Base-by-base conservation (phyloP, 208 protist species). In the Trypanosoma vivax region DNA sequence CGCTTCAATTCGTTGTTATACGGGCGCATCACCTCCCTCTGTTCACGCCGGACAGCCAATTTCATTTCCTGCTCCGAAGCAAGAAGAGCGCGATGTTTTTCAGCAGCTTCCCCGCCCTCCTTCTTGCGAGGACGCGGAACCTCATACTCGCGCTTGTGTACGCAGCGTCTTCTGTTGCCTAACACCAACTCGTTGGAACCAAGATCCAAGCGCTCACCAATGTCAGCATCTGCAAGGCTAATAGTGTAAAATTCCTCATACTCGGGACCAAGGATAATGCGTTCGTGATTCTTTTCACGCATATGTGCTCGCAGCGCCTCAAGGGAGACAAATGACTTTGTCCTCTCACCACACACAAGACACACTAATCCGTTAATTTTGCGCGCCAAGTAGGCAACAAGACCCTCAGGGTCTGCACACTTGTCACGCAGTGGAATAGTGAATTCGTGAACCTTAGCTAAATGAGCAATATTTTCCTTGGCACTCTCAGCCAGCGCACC, bases 311-410 rank as follows among this genome's bases (percentile, higher is more conserved):
- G 72, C 34, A 95, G 69, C 3, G 84, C 81, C 18, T 75, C 73
- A n/a, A 95, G 60, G 18, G 84, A 87, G 7, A 48, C 3, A 42
- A 83, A 89, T 19, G 72, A 70, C 27, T 69, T 71, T 2, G 84
- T 92, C 43, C 83, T 80, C 56, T 86, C 82, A 31, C 80, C 83
- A 70, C 88, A 95, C 10, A 95, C 88, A 23, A 95, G 61, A 57
- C 88, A 95, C 43, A 95, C 48, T 1, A 92, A 64, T 41, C 88
- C 88, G 47, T 92, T 95, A 34, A 83, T 66, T 65, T 95, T 95
- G 0, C 88, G 88, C 13, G 88, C 73, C 16, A 95, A 45, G 47
- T 95, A 95, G 2, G 42, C 52, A 13, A 95, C 51, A 27, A 95
- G 65, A 2, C 75, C 88, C 9, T 38, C 24, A 2, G 71, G 52